A percentile compares a stretch with the other conserved stretches of the same genome.
phyloP scores from a whole-genome alignment of 106 monocot genomes.

The Allium cepa region DNA sequence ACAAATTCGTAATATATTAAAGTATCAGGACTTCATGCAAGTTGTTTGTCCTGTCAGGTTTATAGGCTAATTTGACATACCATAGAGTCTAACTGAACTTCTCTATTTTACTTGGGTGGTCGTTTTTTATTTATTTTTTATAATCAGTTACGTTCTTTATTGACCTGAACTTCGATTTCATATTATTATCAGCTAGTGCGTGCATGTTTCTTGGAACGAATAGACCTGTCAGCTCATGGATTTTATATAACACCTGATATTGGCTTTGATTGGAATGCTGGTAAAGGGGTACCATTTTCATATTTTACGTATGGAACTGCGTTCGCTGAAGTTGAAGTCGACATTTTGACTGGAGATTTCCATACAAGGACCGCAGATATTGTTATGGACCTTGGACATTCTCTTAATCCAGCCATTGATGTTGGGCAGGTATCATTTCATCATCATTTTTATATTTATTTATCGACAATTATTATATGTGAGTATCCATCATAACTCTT shows the following conservation, averaged over 20 bases:
- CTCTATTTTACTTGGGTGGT: neutral
- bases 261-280: conserved; percentile 59
- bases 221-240: conserved; percentile 95
- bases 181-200: conserved; percentile 39
- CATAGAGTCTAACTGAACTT: neutral
- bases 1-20: neutral
- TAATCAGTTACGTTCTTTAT: neutral
- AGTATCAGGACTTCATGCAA: neutral
- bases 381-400: conserved; percentile 90
- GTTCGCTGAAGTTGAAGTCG: conserved; percentile 95
- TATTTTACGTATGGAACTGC: conserved; percentile 92
- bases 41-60: neutral
- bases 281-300: conserved; percentile 65
- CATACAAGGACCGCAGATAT: conserved; percentile 64
- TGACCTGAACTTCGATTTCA: neutral
- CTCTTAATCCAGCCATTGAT: conserved; percentile 93
- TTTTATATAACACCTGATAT: conserved; percentile 90
- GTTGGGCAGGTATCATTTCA: conserved; percentile 68
- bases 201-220: conserved; percentile 69
- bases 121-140: neutral
- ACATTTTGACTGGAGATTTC: conserved; percentile 91
- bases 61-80: too few species aligned
- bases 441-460: neutral
- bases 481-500: neutral
- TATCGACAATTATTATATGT: neutral